phyloP scores from a whole-genome alignment of 2,329 filamentous ascomycete species.

The Cercospora canescens region DNA sequence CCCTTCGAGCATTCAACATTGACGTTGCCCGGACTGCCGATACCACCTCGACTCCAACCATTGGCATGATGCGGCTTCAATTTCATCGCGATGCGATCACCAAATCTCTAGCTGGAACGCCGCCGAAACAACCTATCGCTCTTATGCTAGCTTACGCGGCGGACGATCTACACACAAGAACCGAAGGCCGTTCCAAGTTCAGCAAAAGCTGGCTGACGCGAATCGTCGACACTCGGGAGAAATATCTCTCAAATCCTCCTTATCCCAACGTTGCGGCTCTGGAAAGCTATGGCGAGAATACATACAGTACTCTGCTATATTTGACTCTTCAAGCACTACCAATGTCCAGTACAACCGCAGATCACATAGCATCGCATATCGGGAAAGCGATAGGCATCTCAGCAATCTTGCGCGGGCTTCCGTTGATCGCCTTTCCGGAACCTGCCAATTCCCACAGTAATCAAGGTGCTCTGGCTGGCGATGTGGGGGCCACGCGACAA shows the following conservation, averaged over 20 bases:
- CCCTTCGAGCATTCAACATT: conserved; percentile 88
- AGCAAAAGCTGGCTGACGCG: conserved; percentile 62
- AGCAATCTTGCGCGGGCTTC: conserved; percentile 82
- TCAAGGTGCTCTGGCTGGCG: conserved; percentile 43
- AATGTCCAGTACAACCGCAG: conserved; percentile 77
- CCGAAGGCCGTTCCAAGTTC: conserved; percentile 50
- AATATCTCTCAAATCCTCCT: conserved; percentile 79
- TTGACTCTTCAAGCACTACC: conserved; percentile 78
- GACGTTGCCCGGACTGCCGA: conserved; percentile 90
- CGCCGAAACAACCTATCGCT: conserved; percentile 89
- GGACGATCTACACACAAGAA: conserved; percentile 53
- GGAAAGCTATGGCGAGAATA: conserved; percentile 90
- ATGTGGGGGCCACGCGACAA: conserved; percentile 49
- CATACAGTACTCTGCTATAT: conserved; percentile 91
- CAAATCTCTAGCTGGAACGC: conserved; percentile 72
- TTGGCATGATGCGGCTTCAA: conserved; percentile 86
- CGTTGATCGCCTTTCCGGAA: conserved; percentile 78
- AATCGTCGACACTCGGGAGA: conserved; percentile 77
- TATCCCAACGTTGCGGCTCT: conserved; percentile 72
- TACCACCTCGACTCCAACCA: conserved; percentile 80
- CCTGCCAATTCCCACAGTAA: conserved; percentile 59
- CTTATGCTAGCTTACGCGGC: conserved; percentile 76
- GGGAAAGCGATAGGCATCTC: conserved; percentile 91
- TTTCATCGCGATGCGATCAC: conserved; percentile 90
- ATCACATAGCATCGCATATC: conserved; percentile 92